Evolutionary conservation across 768 basidiomycete species (phyloP), one percentile per base, ranked within the genome.

Genomic region (Lentinula lateritia): DNA sequence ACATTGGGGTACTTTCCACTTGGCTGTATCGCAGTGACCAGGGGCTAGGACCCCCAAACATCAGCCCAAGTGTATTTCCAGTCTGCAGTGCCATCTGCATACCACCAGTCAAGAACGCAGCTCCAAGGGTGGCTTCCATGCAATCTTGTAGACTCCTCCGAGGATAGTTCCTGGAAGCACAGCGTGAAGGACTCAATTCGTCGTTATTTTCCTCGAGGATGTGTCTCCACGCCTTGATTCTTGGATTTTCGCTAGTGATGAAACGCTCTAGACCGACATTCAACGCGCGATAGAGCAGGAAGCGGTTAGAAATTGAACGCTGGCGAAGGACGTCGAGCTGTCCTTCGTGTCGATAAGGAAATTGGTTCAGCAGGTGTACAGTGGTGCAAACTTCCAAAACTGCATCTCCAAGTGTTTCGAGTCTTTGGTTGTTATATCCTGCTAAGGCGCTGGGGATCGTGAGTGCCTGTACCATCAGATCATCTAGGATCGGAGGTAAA

Each of bases 391-490:
- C 72, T 67, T 93, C 88, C 46, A 93, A 77, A 0, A 93, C 90
- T 0, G 88, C 83, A 68, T 96, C 94, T 8, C 94, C 94, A 6
- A 95, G 76, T 0, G 92, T 94, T 71, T 96, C 94, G 60, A 95
- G 71, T 0, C 91, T 84, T 67, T 96, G 92, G 64, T 95, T 95
- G 72, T 81, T 91, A 74, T 84, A 92, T 8, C 82, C 80, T 6
- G 84, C 80, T 38, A 68, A 69, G 6, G 88, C 80, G 39, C 79
- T 78, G 1, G 93, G 94, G 10, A 93, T 75, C 1, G 91, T 93
- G 23, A 91, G 79, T 5, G 90, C 91, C 68, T 93, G 87, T 2
- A 86, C 77, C 50, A 93, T 78, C 6, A 84, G 75, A 43, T 84
- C 75, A 39, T 82, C 79, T 1, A 70, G 65, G 53, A 93, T 83